Evolutionary conservation across 768 basidiomycete genomes (phyloP), one percentile per base, ranked within the genome.

Genomic region (Boletellus emodensis): DNA sequence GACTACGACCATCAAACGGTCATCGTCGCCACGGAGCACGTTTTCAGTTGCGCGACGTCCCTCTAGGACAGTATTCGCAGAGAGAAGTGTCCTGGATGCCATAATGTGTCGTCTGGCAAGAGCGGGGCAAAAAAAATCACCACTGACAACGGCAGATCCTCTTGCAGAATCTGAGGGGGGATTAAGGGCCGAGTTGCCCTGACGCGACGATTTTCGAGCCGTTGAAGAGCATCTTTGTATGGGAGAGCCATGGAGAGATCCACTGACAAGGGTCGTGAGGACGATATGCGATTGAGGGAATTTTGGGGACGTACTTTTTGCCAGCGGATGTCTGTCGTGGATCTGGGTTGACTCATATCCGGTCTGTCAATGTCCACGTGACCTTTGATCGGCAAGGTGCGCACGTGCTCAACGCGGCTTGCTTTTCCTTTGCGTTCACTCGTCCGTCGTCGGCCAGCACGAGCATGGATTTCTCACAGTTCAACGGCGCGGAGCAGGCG

Each of bases 401-500:
- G 42, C 57, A 58, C 57, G 57, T 47, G 47, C 40, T 12, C 32
- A 17, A 35, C 33, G 39, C 39, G 28, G 39, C 46, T 51, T 46
- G 46, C 30, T 37, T 32, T 49, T 6, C 3, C 26, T 41, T 48
- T 48, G 48, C 35, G 30, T 41, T 15, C 35, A 12, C 40, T 26
- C 45, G 33, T 20, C 48, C 11, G 7, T 42, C 38, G 48, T 48
- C 42, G 4, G 32, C 7, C 53, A 64, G 52, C 59, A 94, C 95
- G 94, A 64, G 51, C 60, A 94, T 95, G 94, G 94, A 96, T 71
- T 90, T 96, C 67, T 93, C 92, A 58, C 77, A 80, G 56, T 84
- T 97, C 73, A 95, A 87, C 71, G 66, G 82, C 24, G 82, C 92
- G 56, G 95, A 97, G 70, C 92, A 95, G 76, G 90, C 91, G n/a